Base-by-base conservation (phyloP, 164 flowering plant species). In the Nymphaea thermarum region DNA sequence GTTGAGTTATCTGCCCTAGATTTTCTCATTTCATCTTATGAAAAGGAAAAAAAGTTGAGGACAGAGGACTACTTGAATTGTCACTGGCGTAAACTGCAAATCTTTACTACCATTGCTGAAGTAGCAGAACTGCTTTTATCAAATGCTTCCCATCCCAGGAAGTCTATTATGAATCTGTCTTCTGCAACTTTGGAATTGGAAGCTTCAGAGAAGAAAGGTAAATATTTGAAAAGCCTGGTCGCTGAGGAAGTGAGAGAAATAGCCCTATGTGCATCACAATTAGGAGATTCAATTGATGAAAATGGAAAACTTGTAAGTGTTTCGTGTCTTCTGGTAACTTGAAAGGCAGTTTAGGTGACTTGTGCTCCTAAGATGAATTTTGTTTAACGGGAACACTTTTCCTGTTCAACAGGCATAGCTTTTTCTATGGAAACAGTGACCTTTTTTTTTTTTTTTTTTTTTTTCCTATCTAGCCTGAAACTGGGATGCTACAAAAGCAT, bases 211-310 rank as follows among this genome's bases (percentile, higher is more conserved):
- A 77, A 72, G 73, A 67, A 74, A 45, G 70, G 75, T 71, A 81
- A 75, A 75, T 77, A 75, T 8, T 84, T 81, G 86, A 70, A 71
- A 75, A 61, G 75, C 72, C 71, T 84, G 71, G 80, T 90, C 68
- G 82, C 81, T 16, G 87, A 87, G 76, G 98, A 94, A 83, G 87
- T 91, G 62, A 86, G 84, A 76, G 90, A 83, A 65, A 77, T 91
- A 57, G 80, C 85, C 11, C 81, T 64, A 66, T 82, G 89, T 77
- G 80, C 81, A 6, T 85, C 94, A 44, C 76, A 68, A 71, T 72
- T 87, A 70, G 90, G 86, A 84, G 80, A 76, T 74, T 73, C 72
- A 63, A 77, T 79, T 68, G 88, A 83, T 74, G 82, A 77, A 61
- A 67, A 62, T 72, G 79, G 67, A 63, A 71, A 69, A 72, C 71